These are phyloP conservation scores for Podospora pseudocomata DNA, from an alignment of 495 filamentous ascomycete species.

Conservation along the genomic window DNA sequence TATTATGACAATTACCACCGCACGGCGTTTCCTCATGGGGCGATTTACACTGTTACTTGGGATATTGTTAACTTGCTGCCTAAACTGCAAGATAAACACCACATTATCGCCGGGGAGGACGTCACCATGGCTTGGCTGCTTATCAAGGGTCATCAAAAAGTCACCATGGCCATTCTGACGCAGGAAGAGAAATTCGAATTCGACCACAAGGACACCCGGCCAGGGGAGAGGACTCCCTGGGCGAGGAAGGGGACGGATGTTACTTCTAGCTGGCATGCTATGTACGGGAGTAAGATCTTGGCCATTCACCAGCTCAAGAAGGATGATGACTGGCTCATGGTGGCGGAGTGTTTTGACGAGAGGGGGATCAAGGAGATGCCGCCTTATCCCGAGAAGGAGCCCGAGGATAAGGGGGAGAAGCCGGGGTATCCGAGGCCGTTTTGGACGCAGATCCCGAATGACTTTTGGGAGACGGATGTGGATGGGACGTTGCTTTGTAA, in stretches of 20 bases:
- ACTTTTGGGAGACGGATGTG: conserved; percentile 13
- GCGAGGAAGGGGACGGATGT: conserved; percentile 4
- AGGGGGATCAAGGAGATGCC: conserved; percentile 7
- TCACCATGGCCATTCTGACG: conserved; percentile 7
- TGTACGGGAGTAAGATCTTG: conserved; percentile 2
- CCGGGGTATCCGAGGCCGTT: conserved; percentile 5
- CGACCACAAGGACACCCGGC: conserved; percentile 6
- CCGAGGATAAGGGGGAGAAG: conserved; percentile 1
- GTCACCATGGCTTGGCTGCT: conserved; percentile 14
- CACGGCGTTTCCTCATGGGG: conserved; percentile 7
- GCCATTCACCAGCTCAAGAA: conserved; percentile 10
- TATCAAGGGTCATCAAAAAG: conserved; percentile 8
- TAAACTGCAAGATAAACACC: conserved; percentile 7
- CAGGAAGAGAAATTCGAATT: conserved; percentile 9
- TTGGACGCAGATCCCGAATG: neutral
- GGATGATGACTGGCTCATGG: conserved; percentile 8
- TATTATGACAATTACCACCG: conserved; percentile 5
- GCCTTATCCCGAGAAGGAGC: neutral
- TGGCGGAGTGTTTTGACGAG: conserved; percentile 7
- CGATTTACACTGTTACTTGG: conserved; percentile 8
- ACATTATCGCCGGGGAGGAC: conserved; percentile 12
- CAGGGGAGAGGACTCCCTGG: conserved; percentile 2
- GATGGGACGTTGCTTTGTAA: conserved; percentile 9
- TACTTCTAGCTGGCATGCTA: conserved; percentile 8
- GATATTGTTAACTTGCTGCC: neutral